These are phyloP conservation scores for Strobilomyces echinocephalus DNA, from an alignment of 768 basidiomycete species.

Conservation along the genomic window DNA sequence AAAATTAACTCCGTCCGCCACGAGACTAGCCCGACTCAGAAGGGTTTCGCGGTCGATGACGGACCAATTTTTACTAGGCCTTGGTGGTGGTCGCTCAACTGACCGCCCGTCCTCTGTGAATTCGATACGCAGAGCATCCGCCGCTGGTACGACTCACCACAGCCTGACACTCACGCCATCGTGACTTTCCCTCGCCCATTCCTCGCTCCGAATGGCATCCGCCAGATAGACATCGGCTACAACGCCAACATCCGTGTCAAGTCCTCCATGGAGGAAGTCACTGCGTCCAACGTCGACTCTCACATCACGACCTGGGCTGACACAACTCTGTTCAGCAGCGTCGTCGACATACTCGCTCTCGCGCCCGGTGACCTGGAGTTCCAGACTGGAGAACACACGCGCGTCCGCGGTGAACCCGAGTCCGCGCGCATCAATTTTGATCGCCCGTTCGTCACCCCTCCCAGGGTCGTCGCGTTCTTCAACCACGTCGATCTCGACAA, in stretches of 20 bases:
- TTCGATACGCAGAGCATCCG: slow-evolving; percentile 5
- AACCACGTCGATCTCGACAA: background rate
- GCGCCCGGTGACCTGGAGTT: slow-evolving; percentile 11
- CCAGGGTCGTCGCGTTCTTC: background rate
- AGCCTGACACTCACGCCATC: slow-evolving; percentile 4
- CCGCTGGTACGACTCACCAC: background rate
- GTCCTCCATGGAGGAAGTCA: slow-evolving; percentile 5
- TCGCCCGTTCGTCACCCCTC: background rate
- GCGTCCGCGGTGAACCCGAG: background rate
- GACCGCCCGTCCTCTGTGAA: slow-evolving; percentile 9
- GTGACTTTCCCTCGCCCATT: slow-evolving; percentile 12
- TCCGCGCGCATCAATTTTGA: slow-evolving; percentile 3
- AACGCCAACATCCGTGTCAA: slow-evolving; percentile 9
- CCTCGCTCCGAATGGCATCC: slow-evolving; percentile 6
- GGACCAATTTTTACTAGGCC: too few species aligned
- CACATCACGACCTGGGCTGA: background rate
- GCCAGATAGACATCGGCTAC: slow-evolving; percentile 1
- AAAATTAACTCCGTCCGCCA: too few species aligned
- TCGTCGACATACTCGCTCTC: background rate
- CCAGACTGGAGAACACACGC: slow-evolving; percentile 6
- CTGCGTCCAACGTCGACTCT: background rate
- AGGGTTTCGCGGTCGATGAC: too few species aligned
- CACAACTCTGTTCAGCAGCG: background rate
- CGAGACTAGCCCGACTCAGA: too few species aligned
- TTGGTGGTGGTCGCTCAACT: too few species aligned